Conservation (phyloP, 2,329 filamentous ascomycete genomes). For the Pseudocercospora pini-densiflorae region DNA sequence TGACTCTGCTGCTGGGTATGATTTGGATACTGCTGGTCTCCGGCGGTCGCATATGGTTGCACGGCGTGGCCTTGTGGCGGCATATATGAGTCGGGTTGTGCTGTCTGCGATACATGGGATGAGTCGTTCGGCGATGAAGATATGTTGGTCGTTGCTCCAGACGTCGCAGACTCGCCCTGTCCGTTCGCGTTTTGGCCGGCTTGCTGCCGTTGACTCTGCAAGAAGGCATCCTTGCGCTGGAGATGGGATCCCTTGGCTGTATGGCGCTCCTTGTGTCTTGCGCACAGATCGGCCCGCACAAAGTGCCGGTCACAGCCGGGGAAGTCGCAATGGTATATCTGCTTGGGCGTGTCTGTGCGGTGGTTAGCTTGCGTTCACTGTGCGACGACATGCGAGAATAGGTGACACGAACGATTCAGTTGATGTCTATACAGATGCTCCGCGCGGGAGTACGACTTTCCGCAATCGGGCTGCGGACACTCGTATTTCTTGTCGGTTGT, state of each 20-base stretch:
- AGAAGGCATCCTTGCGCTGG: slow-evolving; percentile 72
- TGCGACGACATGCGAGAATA: neutral
- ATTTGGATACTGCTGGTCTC: slow-evolving; percentile 17
- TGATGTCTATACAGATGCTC: slow-evolving; percentile 98
- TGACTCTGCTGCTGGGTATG: slow-evolving; percentile 18
- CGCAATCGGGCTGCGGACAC: slow-evolving; percentile 84
- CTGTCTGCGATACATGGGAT: slow-evolving; percentile 21
- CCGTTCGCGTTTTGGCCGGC: slow-evolving; percentile 14
- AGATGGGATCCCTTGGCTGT: slow-evolving; percentile 72
- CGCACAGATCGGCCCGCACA: slow-evolving; percentile 89
- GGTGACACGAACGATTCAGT: slow-evolving; percentile 74
- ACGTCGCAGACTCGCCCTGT: slow-evolving; percentile 22
- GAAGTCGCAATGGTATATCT: slow-evolving; percentile 92
- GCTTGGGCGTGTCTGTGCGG: slow-evolving; percentile 79
- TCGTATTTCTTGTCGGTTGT: slow-evolving; percentile 65
- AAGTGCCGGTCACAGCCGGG: slow-evolving; percentile 89
- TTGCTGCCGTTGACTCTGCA: slow-evolving; percentile 47
- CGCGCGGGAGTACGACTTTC: slow-evolving; percentile 94
- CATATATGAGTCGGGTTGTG: slow-evolving; percentile 19
- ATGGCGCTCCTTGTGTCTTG: slow-evolving; percentile 61
- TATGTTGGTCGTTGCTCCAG: slow-evolving; percentile 23
- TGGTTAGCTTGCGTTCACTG: slow-evolving; percentile 15
- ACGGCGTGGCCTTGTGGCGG: slow-evolving; percentile 17
- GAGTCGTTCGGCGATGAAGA: slow-evolving; percentile 31
- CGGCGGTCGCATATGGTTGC: slow-evolving; percentile 17